Base-by-base conservation (phyloP, 225 moss, liverwort and hornwort species). In the Sphagnum contortum region DNA sequence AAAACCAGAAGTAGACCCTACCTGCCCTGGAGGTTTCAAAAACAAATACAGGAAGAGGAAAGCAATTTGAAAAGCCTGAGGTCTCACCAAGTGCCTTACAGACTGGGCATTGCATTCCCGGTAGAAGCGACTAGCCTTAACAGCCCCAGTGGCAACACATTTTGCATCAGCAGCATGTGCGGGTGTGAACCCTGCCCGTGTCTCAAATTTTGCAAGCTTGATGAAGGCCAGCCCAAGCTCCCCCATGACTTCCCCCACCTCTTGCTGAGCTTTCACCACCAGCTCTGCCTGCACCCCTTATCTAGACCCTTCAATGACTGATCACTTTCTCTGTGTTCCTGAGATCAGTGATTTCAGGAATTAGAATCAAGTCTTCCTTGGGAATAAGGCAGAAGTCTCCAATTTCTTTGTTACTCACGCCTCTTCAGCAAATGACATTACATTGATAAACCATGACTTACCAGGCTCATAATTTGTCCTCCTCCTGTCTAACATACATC, bases 241-340 rank as follows among this genome's bases (percentile, higher is more conserved):
- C 62, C 96, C 96, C 92, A 98, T 98, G 7, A 93, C 96, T 77
- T 98, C 96, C 67, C 96, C 93, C 51, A 93, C 88, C 74, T 98
- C 96, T 81, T 98, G 96, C 70, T 98, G 93, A 10, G 79, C 87
- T 76, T 98, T 98, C 65, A 98, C 89, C 65, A 92, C 77, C 47
- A 73, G 75, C 77, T 98, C 96, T 48, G 96, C 96, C 96, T 95
- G 79, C 77, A 76, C 66, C 76, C 6, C 55, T 72, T 60, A 73
- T 60, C 62, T 59, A 69, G 61, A 29, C 29, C 29, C 29, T 29
- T 29, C 0, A 29, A 29, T 29, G 1, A 29, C 50, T 69, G 57
- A 8, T 8, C 59, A 70, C 10, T 55, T 63, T 69, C 10, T 55
- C 59, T 69, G 59, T 0, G 29, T 29, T 29, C 29, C 29, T 29